Evolutionary conservation across 495 filamentous ascomycete genomes (phyloP), one percentile per base, ranked within the genome.

Genomic region (Aspergillus asperescens): DNA sequence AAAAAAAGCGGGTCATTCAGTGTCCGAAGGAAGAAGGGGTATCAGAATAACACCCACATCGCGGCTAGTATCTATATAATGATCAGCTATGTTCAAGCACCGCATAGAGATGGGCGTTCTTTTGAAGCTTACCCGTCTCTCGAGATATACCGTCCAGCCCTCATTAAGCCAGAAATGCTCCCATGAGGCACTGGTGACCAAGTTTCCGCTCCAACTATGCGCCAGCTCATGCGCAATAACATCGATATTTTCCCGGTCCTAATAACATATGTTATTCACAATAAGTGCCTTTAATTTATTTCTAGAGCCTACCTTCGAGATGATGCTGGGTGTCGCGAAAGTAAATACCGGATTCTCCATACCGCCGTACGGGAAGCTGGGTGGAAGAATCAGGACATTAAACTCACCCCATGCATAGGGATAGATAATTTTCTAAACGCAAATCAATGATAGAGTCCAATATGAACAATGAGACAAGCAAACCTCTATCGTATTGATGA

Each of bases 151-250:
- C 2, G 91, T 96, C 92, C 92, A 97, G 27, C 90, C 90, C 65
- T 96, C 91, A 58, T 96, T 96, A 48, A 97, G 68, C 91, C 91
- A 97, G 64, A 95, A 96, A 61, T 98, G 91, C 67, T 96, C 90
- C 93, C 93, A 98, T 27, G 83, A 90, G 48, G 85, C 83, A 62
- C 87, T 92, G 6, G 85, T 89, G 7, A 96, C 93, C 3, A 96
- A 71, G 60, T 98, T 98, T 12, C 92, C 93, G 57, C 86, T 91
- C 90, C 91, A 96, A 60, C 81, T 87, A 67, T 97, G 92, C 42
- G 82, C 77, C 19, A 98, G 77, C 68, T 98, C 92, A 63, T 98
- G 92, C 3, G 93, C 92, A 67, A 98, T 96, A 15, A 96, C 91
- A 70, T 96, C 92, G 5, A 98, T 78, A 57, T 98, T 98, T 59